phyloP scores from a whole-genome alignment of 306 rosid genomes.

The Medicago lupulina region DNA sequence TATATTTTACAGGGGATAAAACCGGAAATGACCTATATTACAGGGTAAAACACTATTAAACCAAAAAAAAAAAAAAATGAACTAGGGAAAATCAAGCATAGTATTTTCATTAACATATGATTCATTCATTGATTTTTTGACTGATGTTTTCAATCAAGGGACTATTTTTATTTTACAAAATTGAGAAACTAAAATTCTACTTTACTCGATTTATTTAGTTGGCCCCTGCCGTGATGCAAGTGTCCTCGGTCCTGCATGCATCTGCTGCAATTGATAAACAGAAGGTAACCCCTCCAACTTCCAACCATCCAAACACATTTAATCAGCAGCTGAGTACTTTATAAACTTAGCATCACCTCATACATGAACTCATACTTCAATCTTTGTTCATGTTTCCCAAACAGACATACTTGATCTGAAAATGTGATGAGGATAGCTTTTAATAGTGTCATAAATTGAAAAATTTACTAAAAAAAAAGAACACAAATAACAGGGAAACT shows the following conservation, averaged over 20 bases:
- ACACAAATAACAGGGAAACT: not conserved
- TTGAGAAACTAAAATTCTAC: conserved; percentile 4
- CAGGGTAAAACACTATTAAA: no score
- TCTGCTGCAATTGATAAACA: conserved; percentile 18
- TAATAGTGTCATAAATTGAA: conserved; percentile 10
- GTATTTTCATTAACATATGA: no score
- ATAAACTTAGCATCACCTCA: conserved; percentile 34
- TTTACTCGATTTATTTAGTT: not conserved
- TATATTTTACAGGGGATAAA: no score
- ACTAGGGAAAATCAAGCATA: no score
- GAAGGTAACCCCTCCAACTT: conserved; percentile 35
- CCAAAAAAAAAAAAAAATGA: no score
- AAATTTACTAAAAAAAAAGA: not conserved
- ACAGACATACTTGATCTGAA: conserved; percentile 88
- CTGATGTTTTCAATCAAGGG: no score
- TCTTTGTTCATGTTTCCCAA: conserved; percentile 80
- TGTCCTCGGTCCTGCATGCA: not conserved
- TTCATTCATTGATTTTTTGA: no score
- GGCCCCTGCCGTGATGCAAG: not conserved
- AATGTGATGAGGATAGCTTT: conserved; percentile 4
- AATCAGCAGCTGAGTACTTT: not conserved
- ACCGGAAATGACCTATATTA: no score
- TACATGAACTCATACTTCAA: conserved; percentile 47
- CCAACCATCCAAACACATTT: conserved; percentile 23
- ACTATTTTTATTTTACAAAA: not conserved